Percentiles rank a stretch among this genome's conserved stretches.
These are phyloP conservation scores for Juglanconis oblonga DNA, from an alignment of 2,329 filamentous ascomycete species.

Conservation along the genomic window DNA sequence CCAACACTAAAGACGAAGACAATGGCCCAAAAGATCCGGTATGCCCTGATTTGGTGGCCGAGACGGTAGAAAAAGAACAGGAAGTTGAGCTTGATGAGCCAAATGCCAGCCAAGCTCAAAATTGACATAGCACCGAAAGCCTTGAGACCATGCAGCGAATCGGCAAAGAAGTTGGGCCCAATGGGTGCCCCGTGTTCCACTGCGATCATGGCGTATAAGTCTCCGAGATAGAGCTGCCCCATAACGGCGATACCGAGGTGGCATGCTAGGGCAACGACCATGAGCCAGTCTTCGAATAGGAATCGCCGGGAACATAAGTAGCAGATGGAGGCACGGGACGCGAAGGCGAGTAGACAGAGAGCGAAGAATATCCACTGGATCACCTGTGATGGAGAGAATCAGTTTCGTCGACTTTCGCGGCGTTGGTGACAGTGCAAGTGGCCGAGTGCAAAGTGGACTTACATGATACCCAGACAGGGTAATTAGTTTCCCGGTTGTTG, in stretches of 20 bases:
- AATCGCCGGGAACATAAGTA: conserved; percentile 19
- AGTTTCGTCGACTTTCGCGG: too few species aligned
- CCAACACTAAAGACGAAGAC: conserved; percentile 14
- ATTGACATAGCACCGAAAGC: background rate
- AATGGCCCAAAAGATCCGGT: conserved; percentile 19
- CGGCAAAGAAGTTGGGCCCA: background rate
- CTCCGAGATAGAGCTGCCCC: background rate
- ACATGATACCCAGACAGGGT: background rate
- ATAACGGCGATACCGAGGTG: conserved; percentile 1
- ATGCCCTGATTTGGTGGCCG: background rate
- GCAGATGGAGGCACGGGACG: conserved; percentile 10
- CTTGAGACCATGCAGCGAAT: background rate
- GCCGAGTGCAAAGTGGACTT: background rate
- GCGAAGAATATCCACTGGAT: background rate
- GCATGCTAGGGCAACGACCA: conserved; percentile 19
- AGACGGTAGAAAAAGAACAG: conserved; percentile 15
- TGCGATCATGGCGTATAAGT: background rate
- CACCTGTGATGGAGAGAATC: background rate
- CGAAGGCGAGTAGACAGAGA: background rate
- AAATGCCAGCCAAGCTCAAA: conserved; percentile 5
- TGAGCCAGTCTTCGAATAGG: conserved; percentile 21
- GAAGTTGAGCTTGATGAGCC: conserved; percentile 17
- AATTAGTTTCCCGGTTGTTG: too few species aligned
- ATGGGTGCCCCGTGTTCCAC: background rate
- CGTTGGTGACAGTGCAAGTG: too few species aligned